These are phyloP conservation scores for Cytospora schulzeri DNA, from an alignment of 2,329 filamentous ascomycete species.

Conservation along the genomic window DNA sequence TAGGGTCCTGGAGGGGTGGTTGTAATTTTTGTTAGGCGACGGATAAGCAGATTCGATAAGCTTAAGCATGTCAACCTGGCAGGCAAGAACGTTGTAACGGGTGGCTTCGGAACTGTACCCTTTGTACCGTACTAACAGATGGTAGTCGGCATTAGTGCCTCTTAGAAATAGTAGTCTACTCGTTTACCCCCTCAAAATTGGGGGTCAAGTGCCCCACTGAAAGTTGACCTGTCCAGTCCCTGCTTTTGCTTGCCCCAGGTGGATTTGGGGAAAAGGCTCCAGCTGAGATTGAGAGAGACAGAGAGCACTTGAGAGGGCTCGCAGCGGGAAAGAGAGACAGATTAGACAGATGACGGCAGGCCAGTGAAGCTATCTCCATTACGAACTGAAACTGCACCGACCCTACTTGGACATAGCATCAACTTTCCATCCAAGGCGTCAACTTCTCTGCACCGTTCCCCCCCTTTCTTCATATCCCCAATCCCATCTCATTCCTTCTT, in stretches of 20 bases:
- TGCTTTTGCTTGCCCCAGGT: too few relatives aligned
- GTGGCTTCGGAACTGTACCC: background rate
- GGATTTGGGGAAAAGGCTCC: too few relatives aligned
- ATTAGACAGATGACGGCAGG: constrained; percentile 12
- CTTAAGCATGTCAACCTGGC: background rate
- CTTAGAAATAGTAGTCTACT: background rate
- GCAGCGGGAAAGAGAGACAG: background rate
- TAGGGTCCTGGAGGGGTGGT: background rate
- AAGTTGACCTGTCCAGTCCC: background rate
- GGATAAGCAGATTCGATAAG: constrained; percentile 7
- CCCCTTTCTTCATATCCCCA: too few relatives aligned
- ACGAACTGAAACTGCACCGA: constrained; percentile 6
- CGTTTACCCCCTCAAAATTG: background rate
- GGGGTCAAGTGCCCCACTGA: background rate
- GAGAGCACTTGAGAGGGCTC: too few relatives aligned
- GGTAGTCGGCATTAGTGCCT: accelerated
- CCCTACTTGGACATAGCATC: constrained; percentile 6
- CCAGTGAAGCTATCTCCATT: constrained; percentile 16
- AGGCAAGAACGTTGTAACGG: background rate
- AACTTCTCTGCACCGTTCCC: constrained; percentile 1
- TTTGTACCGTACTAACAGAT: background rate
- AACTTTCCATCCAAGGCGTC: background rate
- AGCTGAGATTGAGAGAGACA: too few relatives aligned
- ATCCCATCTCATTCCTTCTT: constrained; percentile 1
- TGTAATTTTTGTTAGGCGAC: constrained; percentile 11